Evolutionary conservation across 140 eudicot genomes (phyloP).

Genomic region (Bidens hawaiensis): DNA sequence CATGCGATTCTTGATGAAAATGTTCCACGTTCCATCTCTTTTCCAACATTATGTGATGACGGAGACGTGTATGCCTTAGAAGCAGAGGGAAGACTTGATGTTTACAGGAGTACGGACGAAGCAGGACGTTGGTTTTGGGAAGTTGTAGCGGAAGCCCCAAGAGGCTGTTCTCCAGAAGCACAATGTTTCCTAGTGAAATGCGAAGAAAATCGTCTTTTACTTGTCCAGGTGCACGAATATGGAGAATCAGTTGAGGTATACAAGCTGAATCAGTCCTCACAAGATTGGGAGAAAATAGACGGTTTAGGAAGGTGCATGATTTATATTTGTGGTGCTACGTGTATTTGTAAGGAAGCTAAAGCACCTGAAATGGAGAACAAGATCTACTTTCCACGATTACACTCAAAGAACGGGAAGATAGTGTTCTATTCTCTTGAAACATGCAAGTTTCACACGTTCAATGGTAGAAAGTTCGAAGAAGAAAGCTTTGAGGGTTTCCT

Average conservation of each 20-base stretch:
- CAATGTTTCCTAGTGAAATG: not conserved
- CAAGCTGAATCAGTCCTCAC: not conserved
- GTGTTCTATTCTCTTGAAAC: constrained; percentile 3
- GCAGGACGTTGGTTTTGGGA: not conserved
- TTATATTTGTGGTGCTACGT: too few species aligned
- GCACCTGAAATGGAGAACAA: constrained; percentile 2
- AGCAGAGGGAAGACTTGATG: not conserved
- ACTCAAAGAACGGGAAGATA: not conserved
- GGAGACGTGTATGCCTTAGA: not conserved
- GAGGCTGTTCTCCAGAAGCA: not conserved
- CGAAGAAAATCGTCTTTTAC: not conserved
- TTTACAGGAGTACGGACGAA: not conserved
- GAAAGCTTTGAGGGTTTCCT: not conserved
- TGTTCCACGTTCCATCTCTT: not conserved
- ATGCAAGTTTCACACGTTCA: not conserved
- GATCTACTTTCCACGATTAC: too few species aligned
- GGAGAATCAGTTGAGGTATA: not conserved
- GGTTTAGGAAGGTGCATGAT: not conserved
- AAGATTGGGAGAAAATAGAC: not conserved
- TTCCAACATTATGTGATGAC: not conserved
- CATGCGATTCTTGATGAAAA: not conserved
- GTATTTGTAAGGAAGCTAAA: not conserved
- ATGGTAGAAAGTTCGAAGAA: not conserved
- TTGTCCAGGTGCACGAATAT: not conserved
- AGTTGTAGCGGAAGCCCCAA: not conserved